Percentiles rank a stretch among this genome's conserved stretches.
These are phyloP conservation scores for Neurospora sp. DNA, from an alignment of 2,329 filamentous ascomycete species.

Conservation along the genomic window DNA sequence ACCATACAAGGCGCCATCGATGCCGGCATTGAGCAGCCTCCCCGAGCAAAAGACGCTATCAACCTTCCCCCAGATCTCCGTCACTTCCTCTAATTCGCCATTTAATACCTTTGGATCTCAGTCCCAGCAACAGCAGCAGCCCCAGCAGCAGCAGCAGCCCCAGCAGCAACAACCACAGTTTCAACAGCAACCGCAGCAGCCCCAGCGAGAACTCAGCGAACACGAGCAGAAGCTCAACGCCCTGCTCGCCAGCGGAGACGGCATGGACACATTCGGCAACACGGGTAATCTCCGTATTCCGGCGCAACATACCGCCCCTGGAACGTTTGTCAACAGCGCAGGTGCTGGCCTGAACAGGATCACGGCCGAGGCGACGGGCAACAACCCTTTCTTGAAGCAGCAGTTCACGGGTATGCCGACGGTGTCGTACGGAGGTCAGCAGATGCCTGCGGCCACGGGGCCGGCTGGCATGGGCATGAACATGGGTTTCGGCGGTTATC, in stretches of 20 bases:
- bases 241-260: constrained; percentile 77
- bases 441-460: constrained; percentile 46
- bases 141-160: constrained; percentile 28
- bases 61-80: constrained; percentile 36
- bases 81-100: constrained; percentile 2
- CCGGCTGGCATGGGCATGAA: constrained; percentile 45
- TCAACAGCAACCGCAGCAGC: constrained; percentile 31
- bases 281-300: constrained; percentile 93
- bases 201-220: constrained; percentile 47
- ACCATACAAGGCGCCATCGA: constrained; percentile 40
- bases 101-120: constrained; percentile 26
- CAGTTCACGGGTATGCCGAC: constrained; percentile 73
- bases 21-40: constrained; percentile 64
- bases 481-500: constrained; percentile 24
- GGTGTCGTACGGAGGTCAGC: constrained; percentile 41
- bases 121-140: constrained; percentile 32
- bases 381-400: constrained; percentile 79
- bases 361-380: constrained; percentile 62
- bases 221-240: constrained; percentile 73
- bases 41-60: constrained; percentile 75
- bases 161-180: constrained; percentile 32
- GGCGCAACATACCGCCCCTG: constrained; percentile 90
- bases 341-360: constrained; percentile 68
- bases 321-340: constrained; percentile 92
- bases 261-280: constrained; percentile 95